Conservation (phyloP, 352 stramenopile species). For the Phytophthora pinifolia region DNA sequence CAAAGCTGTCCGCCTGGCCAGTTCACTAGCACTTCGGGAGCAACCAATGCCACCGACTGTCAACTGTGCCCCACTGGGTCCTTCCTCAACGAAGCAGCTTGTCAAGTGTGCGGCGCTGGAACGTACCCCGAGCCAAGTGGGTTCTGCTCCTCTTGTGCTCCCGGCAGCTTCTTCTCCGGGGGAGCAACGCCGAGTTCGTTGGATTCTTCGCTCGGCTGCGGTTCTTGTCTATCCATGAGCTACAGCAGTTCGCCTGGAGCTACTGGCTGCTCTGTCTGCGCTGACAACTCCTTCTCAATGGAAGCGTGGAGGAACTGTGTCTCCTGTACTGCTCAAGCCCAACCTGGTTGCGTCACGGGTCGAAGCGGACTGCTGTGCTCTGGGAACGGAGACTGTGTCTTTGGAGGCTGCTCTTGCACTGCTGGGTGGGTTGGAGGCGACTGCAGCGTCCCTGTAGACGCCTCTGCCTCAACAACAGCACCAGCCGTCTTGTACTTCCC, state of each 20-base stretch:
- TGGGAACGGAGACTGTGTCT: slow-evolving; percentile 51
- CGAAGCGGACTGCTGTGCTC: slow-evolving; percentile 64
- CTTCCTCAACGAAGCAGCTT: slow-evolving; percentile 34
- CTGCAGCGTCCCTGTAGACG: slow-evolving; percentile 32
- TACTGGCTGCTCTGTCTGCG: slow-evolving; percentile 36
- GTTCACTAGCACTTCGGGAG: slow-evolving; percentile 31
- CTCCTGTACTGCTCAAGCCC: slow-evolving; percentile 33
- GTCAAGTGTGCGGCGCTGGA: slow-evolving; percentile 22
- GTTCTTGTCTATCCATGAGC: slow-evolving; percentile 48
- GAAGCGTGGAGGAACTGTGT: slow-evolving; percentile 58
- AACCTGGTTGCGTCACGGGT: slow-evolving; percentile 42
- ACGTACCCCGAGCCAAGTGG: slow-evolving; percentile 34
- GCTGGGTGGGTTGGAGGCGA: slow-evolving; percentile 42
- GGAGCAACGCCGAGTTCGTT: neutral
- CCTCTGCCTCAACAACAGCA: slow-evolving; percentile 1
- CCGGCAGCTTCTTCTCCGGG: slow-evolving; percentile 43
- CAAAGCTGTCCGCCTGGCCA: slow-evolving; percentile 35
- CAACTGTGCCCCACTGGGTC: slow-evolving; percentile 31
- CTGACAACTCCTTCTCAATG: slow-evolving; percentile 44
- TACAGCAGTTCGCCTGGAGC: slow-evolving; percentile 23
- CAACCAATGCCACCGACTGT: slow-evolving; percentile 35
- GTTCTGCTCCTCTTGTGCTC: slow-evolving; percentile 40
- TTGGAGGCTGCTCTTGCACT: slow-evolving; percentile 53
- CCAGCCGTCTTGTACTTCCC: slow-evolving; percentile 53
- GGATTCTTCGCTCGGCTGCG: slow-evolving; percentile 31